Evolutionary conservation across 2,329 filamentous ascomycete genomes (phyloP), one percentile per base, ranked within the genome.

Genomic region (Monosporascus sp.): DNA sequence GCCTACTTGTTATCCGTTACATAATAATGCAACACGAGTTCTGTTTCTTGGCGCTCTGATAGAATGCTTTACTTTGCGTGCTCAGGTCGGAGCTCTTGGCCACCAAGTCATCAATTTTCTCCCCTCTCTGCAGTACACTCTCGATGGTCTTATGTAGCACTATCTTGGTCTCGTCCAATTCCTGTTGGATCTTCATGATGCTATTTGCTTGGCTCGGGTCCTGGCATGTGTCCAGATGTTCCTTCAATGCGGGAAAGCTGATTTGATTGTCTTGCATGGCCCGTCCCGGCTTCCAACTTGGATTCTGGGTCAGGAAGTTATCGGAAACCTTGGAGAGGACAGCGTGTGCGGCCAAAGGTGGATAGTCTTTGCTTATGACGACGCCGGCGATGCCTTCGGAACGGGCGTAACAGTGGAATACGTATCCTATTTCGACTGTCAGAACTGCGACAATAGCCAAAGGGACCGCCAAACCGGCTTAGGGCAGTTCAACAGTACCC

Each of bases 161-260:
- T 67, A 96, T 92, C 82, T 97, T 97, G 56, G 93, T 97, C 79
- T 97, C 92, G 67, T 97, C 92, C 57, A 99, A 80, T 76, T 99
- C 91, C 75, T 90, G 88, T 73, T 97, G 93, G 65, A 99, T 97
- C 80, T 90, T 92, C 78, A 90, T 83, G 69, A 97, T 95, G 73
- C 87, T 93, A 75, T 96, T 91, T 61, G 90, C 92, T 74, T 95
- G 82, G 66, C 86, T 79, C 14, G 93, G 91, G 70, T 97, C 89
- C 76, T 96, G 89, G 75, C 91, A 96, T 65, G 79, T 79, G 65
- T 66, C 66, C 48, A 83, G 69, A 72, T 96, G 96, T 43, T 90
- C 87, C 70, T 89, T 86, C 52, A 97, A 79, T 68, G 87, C 81
- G 44, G 88, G 88, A 69, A 91, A 87, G 20, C 77, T 67, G 50